Percentiles rank a stretch among this genome's conserved stretches.
phyloP scores from a whole-genome alignment of 352 stramenopile species.

The Phytophthora colocasiae region DNA sequence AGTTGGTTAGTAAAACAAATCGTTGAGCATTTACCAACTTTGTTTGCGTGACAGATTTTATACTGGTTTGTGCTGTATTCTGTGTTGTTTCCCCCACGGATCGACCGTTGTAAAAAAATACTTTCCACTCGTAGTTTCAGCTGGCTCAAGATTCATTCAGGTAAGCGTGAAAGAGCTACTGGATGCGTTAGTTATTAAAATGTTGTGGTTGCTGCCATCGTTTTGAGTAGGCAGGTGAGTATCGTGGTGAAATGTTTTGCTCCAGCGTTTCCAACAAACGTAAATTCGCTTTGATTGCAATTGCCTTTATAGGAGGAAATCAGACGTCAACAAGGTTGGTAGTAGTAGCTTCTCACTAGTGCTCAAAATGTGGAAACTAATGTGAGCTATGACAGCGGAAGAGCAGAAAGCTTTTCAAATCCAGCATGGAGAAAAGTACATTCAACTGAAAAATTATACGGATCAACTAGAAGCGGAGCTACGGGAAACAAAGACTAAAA shows the following conservation, averaged over 20 bases:
- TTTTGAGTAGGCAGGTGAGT: conserved; percentile 57
- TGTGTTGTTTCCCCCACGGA: too few relatives aligned
- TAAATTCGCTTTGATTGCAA: neutral
- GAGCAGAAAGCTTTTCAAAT: conserved; percentile 84
- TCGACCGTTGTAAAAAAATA: too few relatives aligned
- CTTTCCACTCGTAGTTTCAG: conserved; percentile 64
- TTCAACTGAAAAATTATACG: conserved; percentile 88
- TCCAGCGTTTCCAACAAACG: neutral
- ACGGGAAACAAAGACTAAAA: conserved; percentile 82
- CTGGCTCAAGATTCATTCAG: conserved; percentile 84
- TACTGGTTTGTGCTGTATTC: conserved; percentile 56
- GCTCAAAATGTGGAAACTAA: neutral
- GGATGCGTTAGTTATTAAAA: neutral
- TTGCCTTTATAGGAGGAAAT: conserved; percentile 62
- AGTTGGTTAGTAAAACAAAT: too few relatives aligned
- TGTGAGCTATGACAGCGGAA: conserved; percentile 48
- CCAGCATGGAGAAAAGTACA: conserved; percentile 87
- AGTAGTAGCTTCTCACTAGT: neutral
- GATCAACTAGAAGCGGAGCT: conserved; percentile 86
- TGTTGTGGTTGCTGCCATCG: neutral
- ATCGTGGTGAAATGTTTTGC: neutral
- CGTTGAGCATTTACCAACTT: conserved; percentile 6
- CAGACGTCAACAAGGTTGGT: conserved; percentile 72
- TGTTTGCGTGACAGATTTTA: conserved; percentile 71
- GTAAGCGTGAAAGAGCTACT: conserved; percentile 33